Evolutionary conservation across 164 flowering plant species (phyloP).

Genomic region (Magnolia changhungtana): DNA sequence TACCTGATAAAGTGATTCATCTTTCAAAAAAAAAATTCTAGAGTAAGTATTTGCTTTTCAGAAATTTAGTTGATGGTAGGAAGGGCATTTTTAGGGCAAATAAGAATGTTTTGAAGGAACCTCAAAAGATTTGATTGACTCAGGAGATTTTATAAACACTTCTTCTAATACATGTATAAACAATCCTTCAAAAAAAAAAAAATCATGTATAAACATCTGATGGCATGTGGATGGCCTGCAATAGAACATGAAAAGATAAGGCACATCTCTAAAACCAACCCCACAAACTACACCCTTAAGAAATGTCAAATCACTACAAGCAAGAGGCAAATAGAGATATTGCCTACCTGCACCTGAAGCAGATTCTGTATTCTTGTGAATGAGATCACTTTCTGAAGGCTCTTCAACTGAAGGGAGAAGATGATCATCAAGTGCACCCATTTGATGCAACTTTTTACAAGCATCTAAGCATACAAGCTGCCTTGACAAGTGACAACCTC

Average conservation of each 20-base stretch:
- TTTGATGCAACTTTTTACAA: constrained; percentile 66
- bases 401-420: constrained; percentile 54
- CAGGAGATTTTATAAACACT: too few relatives aligned
- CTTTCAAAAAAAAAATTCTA: too few relatives aligned
- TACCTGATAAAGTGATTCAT: too few relatives aligned
- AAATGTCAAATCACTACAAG: not conserved
- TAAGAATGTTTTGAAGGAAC: too few relatives aligned
- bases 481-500: constrained; percentile 45
- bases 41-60: too few relatives aligned
- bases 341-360: constrained; percentile 63
- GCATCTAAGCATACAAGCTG: constrained; percentile 88
- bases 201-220: too few relatives aligned
- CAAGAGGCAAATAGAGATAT: not conserved
- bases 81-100: too few relatives aligned
- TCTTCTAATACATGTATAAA: too few relatives aligned
- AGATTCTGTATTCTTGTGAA: constrained; percentile 25
- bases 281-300: not conserved
- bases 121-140: too few relatives aligned
- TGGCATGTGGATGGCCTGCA: too few relatives aligned
- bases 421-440: constrained; percentile 75
- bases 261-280: not conserved
- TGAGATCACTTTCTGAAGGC: constrained; percentile 26
- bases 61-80: too few relatives aligned
- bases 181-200: too few relatives aligned
- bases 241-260: not conserved